These are phyloP conservation scores for Aphanomyces cochlioides DNA, from an alignment of 352 stramenopile species.

Conservation along the genomic window DNA sequence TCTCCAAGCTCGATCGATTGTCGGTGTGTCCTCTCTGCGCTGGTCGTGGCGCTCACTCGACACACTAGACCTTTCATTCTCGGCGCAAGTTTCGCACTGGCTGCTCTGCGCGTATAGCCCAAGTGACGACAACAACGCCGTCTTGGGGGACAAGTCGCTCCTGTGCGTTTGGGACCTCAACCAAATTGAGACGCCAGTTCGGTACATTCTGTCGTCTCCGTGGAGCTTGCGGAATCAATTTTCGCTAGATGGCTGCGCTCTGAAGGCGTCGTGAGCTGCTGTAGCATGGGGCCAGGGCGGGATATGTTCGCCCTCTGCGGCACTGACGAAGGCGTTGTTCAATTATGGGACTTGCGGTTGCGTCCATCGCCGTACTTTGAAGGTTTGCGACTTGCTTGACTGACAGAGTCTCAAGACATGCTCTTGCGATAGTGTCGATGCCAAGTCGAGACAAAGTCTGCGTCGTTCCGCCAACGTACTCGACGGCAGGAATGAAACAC, in stretches of 20 bases:
- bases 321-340: slow-evolving; percentile 58
- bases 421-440: no score
- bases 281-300: slow-evolving; percentile 44
- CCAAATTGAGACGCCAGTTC: slow-evolving; percentile 37
- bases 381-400: neutral
- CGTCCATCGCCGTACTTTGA: slow-evolving; percentile 21
- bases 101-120: slow-evolving; percentile 10
- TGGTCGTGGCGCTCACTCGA: no score
- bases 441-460: slow-evolving; percentile 32
- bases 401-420: no score
- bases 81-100: slow-evolving; percentile 45
- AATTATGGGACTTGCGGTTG: slow-evolving; percentile 62
- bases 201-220: slow-evolving; percentile 37
- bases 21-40: neutral
- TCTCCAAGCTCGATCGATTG: neutral
- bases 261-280: slow-evolving; percentile 44
- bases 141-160: slow-evolving; percentile 45
- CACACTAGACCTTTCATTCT: slow-evolving; percentile 41
- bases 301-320: slow-evolving; percentile 55
- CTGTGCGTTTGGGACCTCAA: slow-evolving; percentile 68
- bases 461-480: slow-evolving; percentile 51
- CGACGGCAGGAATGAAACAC: slow-evolving; percentile 51
- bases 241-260: slow-evolving; percentile 12
- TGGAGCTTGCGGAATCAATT: neutral
- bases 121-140: slow-evolving; percentile 19